Conservation (phyloP, 1,284 basidiomycete species). For the Meira nashicola region DNA sequence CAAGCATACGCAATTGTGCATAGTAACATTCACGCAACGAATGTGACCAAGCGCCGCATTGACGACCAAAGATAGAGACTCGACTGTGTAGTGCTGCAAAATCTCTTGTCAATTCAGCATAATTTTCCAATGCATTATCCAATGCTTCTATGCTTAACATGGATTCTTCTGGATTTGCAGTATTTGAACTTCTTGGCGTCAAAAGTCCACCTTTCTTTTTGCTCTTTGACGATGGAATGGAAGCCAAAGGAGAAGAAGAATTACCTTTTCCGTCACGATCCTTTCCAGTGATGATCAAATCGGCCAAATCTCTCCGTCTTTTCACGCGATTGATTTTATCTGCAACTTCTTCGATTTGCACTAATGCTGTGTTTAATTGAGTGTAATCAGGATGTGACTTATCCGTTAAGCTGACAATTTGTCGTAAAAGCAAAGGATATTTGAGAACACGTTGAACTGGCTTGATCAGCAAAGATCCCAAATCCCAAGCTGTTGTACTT, state of each 20-base stretch:
- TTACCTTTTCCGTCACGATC: not conserved
- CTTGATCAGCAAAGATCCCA: constrained; percentile 77
- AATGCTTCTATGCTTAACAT: not conserved
- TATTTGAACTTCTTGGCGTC: not conserved
- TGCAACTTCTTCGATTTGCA: constrained; percentile 70
- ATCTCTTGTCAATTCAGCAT: not conserved
- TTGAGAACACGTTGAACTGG: constrained; percentile 60
- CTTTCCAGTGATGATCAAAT: constrained; percentile 34
- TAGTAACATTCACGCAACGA: not conserved
- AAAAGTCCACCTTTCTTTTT: constrained; percentile 5
- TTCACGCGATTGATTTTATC: constrained; percentile 80
- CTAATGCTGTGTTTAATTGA: constrained; percentile 64
- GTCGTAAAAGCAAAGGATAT: constrained; percentile 76
- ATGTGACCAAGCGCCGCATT: not conserved
- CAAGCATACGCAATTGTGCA: not conserved
- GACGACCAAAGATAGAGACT: not conserved
- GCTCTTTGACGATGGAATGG: not conserved
- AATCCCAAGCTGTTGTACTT: constrained; percentile 79
- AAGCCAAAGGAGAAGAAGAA: not conserved
- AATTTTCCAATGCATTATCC: constrained; percentile 3
- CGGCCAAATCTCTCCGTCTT: constrained; percentile 69
- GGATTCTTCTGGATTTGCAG: too few species aligned
- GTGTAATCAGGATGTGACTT: constrained; percentile 70
- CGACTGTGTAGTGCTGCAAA: not conserved
- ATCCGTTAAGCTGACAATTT: constrained; percentile 66